Evolutionary conservation across 2,329 filamentous ascomycete genomes (phyloP), one percentile per base, ranked within the genome.

Genomic region (Ceratocystis variospora): DNA sequence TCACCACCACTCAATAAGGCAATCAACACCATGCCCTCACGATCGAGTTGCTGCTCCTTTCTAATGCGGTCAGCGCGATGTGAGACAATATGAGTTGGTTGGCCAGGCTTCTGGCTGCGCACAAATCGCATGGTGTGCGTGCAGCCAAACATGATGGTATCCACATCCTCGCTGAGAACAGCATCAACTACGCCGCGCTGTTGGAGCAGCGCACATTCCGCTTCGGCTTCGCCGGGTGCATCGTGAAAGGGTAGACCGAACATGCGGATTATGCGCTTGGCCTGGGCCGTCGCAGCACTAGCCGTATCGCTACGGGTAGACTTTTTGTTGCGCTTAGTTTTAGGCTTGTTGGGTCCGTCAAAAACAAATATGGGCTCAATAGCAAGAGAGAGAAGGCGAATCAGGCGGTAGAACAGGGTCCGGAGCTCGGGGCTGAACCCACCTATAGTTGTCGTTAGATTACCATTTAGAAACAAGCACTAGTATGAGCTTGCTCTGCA

Each of bases 121-220:
- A 46, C 19, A 71, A 90, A 93, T 63, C 90, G 83, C 53, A 96
- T 77, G 0, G 88, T 93, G 46, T 84, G 77, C 0, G 83, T 86
- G 69, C 90, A 94, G 1, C 94, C 94, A 76, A 97, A 97, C 93
- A 97, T 97, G 71, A 97, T 83, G 1, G 93, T 94, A 73, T 99
- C 94, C 55, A 96, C 91, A 78, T 99, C 94, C 74, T 99, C 92
- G 74, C 90, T 96, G 71, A 99, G 79, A 1, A 97, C 94, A 0
- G 90, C 93, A 74, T 99, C 94, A 0, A 96, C 92, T 7, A 96
- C 79, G 0, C 90, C 91, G 59, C 87, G 82, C 68, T 82, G 81
- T 72, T 99, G 92, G 2, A 99, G 76, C 17, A 94, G 77, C 0
- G 94, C 94, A 70, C 94, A 99, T 76, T 99, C 94, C 1, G 94